Percentiles rank a stretch among this genome's conserved stretches.
These are phyloP conservation scores for Candida pseudocylindracea DNA, from an alignment of 1,139 yeast genomes.

Conservation along the genomic window DNA sequence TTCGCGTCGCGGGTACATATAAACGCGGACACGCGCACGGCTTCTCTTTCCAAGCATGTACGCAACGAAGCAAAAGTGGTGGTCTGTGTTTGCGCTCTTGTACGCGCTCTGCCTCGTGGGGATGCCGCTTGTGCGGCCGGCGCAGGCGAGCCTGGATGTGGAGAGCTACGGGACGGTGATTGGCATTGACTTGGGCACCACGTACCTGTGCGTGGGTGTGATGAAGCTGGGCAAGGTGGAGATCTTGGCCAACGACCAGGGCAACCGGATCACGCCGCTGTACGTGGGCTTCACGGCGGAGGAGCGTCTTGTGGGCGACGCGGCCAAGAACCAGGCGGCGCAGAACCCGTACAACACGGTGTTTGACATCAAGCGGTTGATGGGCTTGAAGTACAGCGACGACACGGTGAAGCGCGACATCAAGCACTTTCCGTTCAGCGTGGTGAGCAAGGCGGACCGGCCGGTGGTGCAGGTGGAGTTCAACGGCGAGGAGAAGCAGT, in stretches of 20 bases:
- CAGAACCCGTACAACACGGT: conserved; percentile 43
- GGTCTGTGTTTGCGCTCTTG: no score
- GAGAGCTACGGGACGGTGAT: conserved; percentile 8
- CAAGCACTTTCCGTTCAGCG: conserved; percentile 43
- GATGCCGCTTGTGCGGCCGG: no score
- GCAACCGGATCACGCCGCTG: conserved; percentile 8
- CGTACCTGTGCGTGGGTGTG: conserved; percentile 54
- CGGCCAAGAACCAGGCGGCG: conserved; percentile 1
- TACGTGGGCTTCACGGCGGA: conserved; percentile 48
- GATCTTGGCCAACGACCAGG: conserved; percentile 11
- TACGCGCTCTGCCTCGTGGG: no score
- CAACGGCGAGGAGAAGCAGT: conserved; percentile 41
- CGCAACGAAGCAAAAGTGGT: no score
- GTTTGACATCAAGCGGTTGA: conserved; percentile 47
- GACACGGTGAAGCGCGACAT: conserved; percentile 32
- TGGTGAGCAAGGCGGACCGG: conserved; percentile 31
- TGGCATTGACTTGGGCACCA: conserved; percentile 74
- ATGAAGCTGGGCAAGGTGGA: conserved; percentile 39
- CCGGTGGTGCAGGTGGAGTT: conserved; percentile 39
- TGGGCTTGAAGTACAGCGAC: conserved; percentile 41
- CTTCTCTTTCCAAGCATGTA: no score
- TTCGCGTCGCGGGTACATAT: no score
- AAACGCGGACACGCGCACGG: no score
- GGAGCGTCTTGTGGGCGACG: conserved; percentile 18
- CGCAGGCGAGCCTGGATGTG: neutral